Conservation (phyloP, 1,284 basidiomycete genomes). For the Lentinula novae-zelandiae region DNA sequence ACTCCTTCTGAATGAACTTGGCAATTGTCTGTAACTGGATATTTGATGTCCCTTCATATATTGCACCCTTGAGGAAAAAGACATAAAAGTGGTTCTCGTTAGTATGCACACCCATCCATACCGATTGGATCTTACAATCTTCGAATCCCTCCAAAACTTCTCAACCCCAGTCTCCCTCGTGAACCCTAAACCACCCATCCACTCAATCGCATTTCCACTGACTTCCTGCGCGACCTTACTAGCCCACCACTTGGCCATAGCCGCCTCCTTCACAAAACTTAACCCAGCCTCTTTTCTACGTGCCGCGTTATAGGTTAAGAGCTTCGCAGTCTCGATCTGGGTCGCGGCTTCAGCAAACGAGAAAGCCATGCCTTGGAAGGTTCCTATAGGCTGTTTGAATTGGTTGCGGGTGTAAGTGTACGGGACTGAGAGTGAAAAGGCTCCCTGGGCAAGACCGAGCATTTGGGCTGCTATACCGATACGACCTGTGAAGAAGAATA, state of each 20-base stretch:
- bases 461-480: conserved; percentile 98
- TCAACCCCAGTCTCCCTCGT: conserved; percentile 81
- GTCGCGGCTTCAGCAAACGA: conserved; percentile 89
- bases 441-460: conserved; percentile 96
- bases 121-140: conserved; percentile 61
- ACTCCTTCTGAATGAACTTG: conserved; percentile 83
- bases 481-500: conserved; percentile 45
- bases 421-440: conserved; percentile 89
- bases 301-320: conserved; percentile 97
- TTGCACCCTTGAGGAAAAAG: conserved; percentile 62
- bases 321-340: conserved; percentile 89
- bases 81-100: conserved; percentile 5
- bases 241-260: conserved; percentile 94
- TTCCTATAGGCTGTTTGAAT: conserved; percentile 91
- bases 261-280: conserved; percentile 89
- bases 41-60: conserved; percentile 95
- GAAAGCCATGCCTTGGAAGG: conserved; percentile 95
- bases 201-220: conserved; percentile 90
- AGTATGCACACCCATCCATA: not conserved
- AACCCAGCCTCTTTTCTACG: conserved; percentile 88
- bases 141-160: conserved; percentile 81
- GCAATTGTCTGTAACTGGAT: conserved; percentile 98
- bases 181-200: conserved; percentile 86
- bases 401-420: conserved; percentile 94
- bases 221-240: conserved; percentile 89